phyloP scores from a whole-genome alignment of 169 alveolate species.

The Ichthyophthirius multifiliis region DNA sequence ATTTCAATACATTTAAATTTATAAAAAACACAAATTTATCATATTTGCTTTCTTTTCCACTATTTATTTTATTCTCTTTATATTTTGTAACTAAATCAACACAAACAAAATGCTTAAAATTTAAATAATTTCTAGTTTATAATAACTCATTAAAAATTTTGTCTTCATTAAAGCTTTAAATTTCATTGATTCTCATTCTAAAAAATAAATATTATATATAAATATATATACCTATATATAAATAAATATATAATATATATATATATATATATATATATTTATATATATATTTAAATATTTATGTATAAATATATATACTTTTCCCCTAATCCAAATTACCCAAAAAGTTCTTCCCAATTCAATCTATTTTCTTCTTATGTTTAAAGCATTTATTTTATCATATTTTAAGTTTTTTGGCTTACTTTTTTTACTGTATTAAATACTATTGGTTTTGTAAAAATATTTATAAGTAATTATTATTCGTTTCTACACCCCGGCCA shows the following conservation, averaged over 20 bases:
- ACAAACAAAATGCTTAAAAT: not conserved
- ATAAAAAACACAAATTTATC: not conserved
- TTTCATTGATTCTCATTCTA: not conserved
- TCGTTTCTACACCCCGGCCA: conserved; percentile 24
- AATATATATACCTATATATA: not conserved
- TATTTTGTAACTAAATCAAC: not conserved
- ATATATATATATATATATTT: too few relatives aligned
- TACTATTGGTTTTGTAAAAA: conserved; percentile 18
- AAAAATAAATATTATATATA: not conserved
- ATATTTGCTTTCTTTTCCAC: not conserved
- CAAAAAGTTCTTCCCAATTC: conserved; percentile 26
- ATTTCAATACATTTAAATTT: not conserved
- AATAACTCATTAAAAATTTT: not conserved
- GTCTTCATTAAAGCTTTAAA: not conserved
- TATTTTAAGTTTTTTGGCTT: conserved; percentile 11
- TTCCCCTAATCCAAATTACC: conserved; percentile 12
- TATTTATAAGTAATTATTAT: conserved; percentile 18
- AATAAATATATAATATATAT: not conserved
- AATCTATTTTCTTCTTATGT: conserved; percentile 25
- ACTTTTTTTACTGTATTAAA: conserved; percentile 3
- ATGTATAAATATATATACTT: not conserved
- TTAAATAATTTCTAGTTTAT: not conserved
- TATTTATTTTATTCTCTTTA: not conserved
- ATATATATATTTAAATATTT: not conserved
- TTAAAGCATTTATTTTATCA: conserved; percentile 13